Percentiles rank a stretch among this genome's conserved stretches.
Evolutionary conservation across 2,329 filamentous ascomycete genomes (phyloP).

Genomic region (Penicillium sp.): DNA sequence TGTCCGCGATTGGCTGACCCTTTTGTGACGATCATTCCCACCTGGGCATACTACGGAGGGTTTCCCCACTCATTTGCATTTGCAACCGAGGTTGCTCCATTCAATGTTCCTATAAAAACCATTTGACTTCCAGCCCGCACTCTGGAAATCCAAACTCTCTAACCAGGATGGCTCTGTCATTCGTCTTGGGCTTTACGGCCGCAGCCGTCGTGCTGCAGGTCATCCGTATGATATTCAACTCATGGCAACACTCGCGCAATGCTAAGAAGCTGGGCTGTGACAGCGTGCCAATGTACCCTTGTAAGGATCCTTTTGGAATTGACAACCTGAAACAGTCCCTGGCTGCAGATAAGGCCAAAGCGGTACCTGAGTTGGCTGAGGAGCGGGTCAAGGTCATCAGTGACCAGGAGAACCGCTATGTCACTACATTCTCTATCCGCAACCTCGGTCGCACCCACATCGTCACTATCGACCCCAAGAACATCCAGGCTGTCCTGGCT

Average conservation of each 20-base stretch:
- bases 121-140: background rate
- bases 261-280: constrained; percentile 27
- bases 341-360: constrained; percentile 24
- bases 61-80: background rate
- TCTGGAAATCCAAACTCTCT: background rate
- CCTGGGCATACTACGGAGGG: background rate
- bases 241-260: constrained; percentile 27
- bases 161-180: constrained; percentile 14
- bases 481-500: constrained; percentile 80
- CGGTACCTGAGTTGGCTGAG: constrained; percentile 21
- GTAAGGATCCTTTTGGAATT: constrained; percentile 28
- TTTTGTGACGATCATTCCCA: background rate
- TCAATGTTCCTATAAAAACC: constrained; percentile 9
- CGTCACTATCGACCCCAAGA: constrained; percentile 46
- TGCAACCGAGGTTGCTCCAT: background rate
- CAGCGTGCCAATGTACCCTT: constrained; percentile 23
- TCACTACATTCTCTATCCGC: constrained; percentile 25
- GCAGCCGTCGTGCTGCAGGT: constrained; percentile 24
- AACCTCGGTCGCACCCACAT: constrained; percentile 24
- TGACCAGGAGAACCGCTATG: constrained; percentile 24
- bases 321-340: constrained; percentile 22
- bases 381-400: constrained; percentile 21
- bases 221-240: constrained; percentile 20
- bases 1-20: background rate
- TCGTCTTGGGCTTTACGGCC: constrained; percentile 24